phyloP scores from a whole-genome alignment of 2,329 filamentous ascomycete genomes.

The Pseudogymnoascus sp. region DNA sequence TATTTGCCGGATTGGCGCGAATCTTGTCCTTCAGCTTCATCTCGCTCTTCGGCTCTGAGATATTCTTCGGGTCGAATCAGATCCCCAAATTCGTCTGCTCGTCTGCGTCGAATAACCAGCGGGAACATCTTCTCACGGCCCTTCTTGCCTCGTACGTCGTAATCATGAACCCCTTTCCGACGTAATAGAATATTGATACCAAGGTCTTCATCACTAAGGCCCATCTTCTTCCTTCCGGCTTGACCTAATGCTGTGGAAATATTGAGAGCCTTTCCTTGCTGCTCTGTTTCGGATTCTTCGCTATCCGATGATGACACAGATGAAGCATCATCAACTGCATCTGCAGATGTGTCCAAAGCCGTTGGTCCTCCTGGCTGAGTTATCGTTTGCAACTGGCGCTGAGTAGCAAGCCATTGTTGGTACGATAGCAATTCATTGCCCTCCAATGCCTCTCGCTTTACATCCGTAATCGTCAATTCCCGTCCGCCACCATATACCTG shows the following conservation, averaged over 20 bases:
- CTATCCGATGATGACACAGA: constrained; percentile 80
- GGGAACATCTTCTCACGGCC: constrained; percentile 91
- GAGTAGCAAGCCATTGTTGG: constrained; percentile 85
- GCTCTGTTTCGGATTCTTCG: constrained; percentile 80
- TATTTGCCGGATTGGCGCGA: constrained; percentile 42
- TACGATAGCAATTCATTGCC: constrained; percentile 73
- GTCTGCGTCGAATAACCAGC: constrained; percentile 67
- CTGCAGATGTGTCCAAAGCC: constrained; percentile 59
- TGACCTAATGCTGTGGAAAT: constrained; percentile 79
- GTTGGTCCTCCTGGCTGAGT: constrained; percentile 61
- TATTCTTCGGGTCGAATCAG: constrained; percentile 91
- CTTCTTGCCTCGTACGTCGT: constrained; percentile 82
- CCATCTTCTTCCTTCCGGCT: constrained; percentile 74
- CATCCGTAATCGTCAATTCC: constrained; percentile 51
- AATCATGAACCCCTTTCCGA: constrained; percentile 86
- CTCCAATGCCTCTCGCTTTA: constrained; percentile 57
- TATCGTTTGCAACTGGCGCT: constrained; percentile 77
- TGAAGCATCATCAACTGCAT: constrained; percentile 73
- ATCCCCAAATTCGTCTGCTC: constrained; percentile 87
- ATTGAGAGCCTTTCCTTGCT: constrained; percentile 86
- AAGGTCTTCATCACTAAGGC: constrained; percentile 79
- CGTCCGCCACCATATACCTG: constrained; percentile 58
- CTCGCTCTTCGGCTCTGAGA: constrained; percentile 82
- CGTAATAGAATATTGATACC: constrained; percentile 86
- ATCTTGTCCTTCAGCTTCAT: constrained; percentile 61